Evolutionary conservation across 192 early-diverging fungal genomes (phyloP).

Genomic region (Geranomyces variabilis): DNA sequence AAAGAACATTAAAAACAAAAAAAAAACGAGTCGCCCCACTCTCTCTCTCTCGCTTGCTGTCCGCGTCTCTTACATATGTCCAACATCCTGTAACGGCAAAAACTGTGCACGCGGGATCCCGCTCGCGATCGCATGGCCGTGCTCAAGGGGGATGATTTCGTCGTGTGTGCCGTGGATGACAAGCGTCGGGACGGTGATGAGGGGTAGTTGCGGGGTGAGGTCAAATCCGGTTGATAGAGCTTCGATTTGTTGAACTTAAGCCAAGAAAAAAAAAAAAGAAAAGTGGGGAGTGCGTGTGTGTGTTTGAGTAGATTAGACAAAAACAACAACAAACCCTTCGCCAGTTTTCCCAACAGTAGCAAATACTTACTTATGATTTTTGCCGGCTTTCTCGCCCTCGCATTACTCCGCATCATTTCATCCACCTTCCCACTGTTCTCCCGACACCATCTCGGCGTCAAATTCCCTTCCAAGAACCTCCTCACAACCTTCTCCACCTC

Average conservation of each 20-base stretch:
- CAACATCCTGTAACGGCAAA: slow-evolving; percentile 8
- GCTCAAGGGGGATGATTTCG: slow-evolving; percentile 4
- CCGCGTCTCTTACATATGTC: slow-evolving; percentile 23
- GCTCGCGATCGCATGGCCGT: not conserved
- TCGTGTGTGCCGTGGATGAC: slow-evolving; percentile 27
- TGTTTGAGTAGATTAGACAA: not conserved
- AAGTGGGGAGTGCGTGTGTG: too few relatives aligned
- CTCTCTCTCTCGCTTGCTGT: not conserved
- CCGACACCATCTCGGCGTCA: slow-evolving; percentile 11
- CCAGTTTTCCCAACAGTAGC: too few relatives aligned
- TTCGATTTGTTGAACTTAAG: slow-evolving; percentile 17
- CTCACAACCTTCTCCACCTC: not conserved
- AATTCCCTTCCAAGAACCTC: not conserved
- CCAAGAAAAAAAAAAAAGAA: not conserved
- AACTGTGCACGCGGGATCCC: not conserved
- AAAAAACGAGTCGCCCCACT: not conserved
- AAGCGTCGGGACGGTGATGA: slow-evolving; percentile 17
- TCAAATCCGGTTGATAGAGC: slow-evolving; percentile 16
- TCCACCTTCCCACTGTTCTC: not conserved
- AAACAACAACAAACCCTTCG: too few relatives aligned
- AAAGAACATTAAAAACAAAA: not conserved
- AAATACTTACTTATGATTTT: not conserved
- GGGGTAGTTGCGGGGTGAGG: slow-evolving; percentile 17
- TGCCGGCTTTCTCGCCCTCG: not conserved
- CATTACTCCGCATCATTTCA: not conserved